These are phyloP conservation scores for Cudoniella acicularis DNA, from an alignment of 495 filamentous ascomycete species.

Conservation along the genomic window DNA sequence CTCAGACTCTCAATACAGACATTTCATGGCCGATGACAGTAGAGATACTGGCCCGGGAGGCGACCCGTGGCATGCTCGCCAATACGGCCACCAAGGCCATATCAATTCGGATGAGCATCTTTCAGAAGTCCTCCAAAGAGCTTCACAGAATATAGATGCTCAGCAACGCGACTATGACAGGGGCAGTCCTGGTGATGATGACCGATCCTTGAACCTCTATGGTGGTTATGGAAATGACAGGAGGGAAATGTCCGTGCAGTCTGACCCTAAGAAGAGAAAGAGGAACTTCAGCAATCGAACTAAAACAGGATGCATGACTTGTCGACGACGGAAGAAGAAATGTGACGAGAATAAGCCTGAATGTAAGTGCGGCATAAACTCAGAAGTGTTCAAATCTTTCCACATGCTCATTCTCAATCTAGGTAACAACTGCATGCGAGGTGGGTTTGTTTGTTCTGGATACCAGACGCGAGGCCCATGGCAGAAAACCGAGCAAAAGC, in stretches of 20 bases:
- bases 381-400: not conserved
- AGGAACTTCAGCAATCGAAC: slow-evolving; percentile 93
- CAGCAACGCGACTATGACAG: slow-evolving; percentile 37
- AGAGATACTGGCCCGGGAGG: slow-evolving; percentile 34
- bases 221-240: slow-evolving; percentile 41
- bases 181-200: slow-evolving; percentile 46
- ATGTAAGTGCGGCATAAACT: slow-evolving; percentile 53
- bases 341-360: slow-evolving; percentile 94
- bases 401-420: slow-evolving; percentile 14
- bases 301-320: slow-evolving; percentile 97
- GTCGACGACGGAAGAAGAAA: slow-evolving; percentile 94
- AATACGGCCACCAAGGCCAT: slow-evolving; percentile 35
- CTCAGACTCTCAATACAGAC: slow-evolving; percentile 27
- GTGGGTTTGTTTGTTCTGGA: slow-evolving; percentile 91
- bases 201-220: slow-evolving; percentile 35
- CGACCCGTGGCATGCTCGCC: slow-evolving; percentile 40
- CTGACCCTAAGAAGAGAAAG: slow-evolving; percentile 76
- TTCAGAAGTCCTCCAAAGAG: slow-evolving; percentile 30
- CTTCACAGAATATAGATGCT: slow-evolving; percentile 22
- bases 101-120: slow-evolving; percentile 44
- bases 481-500: slow-evolving; percentile 58
- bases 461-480: slow-evolving; percentile 74
- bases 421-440: slow-evolving; percentile 92
- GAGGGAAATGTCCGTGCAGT: slow-evolving; percentile 51
- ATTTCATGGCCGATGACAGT: slow-evolving; percentile 29